Conservation (phyloP, 1,139 yeast genomes). For the Yamadazyma spencermartinsiae region DNA sequence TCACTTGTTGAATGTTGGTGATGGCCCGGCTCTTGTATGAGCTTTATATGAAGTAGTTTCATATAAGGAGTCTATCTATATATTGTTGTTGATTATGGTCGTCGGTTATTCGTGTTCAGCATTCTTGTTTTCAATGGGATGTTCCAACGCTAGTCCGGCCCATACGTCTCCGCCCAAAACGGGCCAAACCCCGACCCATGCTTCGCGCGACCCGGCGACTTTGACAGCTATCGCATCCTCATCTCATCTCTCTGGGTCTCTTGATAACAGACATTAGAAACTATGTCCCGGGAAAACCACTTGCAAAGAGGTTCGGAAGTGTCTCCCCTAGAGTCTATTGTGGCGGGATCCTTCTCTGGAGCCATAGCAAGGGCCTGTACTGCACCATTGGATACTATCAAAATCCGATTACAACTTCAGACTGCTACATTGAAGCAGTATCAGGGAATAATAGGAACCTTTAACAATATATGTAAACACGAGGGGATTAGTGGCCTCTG, state of each 20-base stretch:
- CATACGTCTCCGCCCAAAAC: too few species aligned
- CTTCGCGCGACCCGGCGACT: too few species aligned
- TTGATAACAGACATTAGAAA: not conserved
- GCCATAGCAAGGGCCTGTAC: constrained; percentile 64
- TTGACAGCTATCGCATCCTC: too few species aligned
- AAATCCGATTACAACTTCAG: constrained; percentile 76
- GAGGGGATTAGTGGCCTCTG: constrained; percentile 61
- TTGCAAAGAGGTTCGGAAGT: constrained; percentile 52
- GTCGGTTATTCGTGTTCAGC: too few species aligned
- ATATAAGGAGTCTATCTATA: too few species aligned
- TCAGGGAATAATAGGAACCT: constrained; percentile 18
- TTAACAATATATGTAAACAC: constrained; percentile 25
- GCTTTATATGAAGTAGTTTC: too few species aligned
- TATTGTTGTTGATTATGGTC: too few species aligned
- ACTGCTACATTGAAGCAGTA: constrained; percentile 11
- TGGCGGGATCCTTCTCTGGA: constrained; percentile 78
- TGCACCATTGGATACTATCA: constrained; percentile 88
- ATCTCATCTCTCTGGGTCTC: not conserved
- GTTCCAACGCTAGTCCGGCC: too few species aligned
- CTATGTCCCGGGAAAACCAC: constrained; percentile 39
- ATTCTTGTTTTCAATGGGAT: too few species aligned
- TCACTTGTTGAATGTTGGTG: too few species aligned
- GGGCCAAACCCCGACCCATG: too few species aligned
- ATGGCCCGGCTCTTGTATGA: too few species aligned
- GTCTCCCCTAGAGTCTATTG: constrained; percentile 40